Evolutionary conservation across 805 yeast genomes (phyloP), one percentile per base, ranked within the genome.

Genomic region (Yamadazyma akitaensis): DNA sequence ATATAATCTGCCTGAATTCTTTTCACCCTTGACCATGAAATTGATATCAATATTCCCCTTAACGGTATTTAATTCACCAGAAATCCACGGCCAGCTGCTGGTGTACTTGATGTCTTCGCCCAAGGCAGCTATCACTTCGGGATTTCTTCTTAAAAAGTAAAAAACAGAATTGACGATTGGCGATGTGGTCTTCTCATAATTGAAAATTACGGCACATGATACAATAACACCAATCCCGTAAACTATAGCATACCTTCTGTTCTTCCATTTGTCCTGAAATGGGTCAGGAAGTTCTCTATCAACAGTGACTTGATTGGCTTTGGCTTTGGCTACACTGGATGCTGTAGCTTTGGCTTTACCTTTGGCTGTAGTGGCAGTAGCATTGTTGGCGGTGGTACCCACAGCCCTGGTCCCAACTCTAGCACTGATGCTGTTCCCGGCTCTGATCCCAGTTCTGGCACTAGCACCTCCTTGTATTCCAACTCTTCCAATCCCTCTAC

Each of bases 151-250:
- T 56, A 92, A 68, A 52, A 88, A 85, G 64, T 88, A 90, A 63
- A 94, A 70, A 3, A 96, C 85, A 6, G 96, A 91, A 35, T 85
- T 79, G 56, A 92, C 85, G 49, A 92, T 79, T 1, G 98, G 97
- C 12, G 96, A 88, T 38, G 86, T 82, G 16, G 90, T 82, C 63
- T 90, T 91, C 63, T 94, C 99, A 67, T 92, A 91, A 72, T 94
- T 91, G 77, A 92, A 84, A 57, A 92, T 87, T 26, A 87, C 76
- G 6, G 56, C 61, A 53, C 73, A 70, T 19, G 72, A 61, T n/a
- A 64, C 53, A 1, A 64, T 55, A 9, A 71, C 65, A 1, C 75
- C 77, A 18, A 70, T 43, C 1, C 68, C 74, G 48, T 71, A 72
- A 9, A 56, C 62, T 5, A 73, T 63, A 61, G 90, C 84, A 47